Evolutionary conservation across 495 filamentous ascomycete species (phyloP), one percentile per base, ranked within the genome.

Genomic region (Cercophora newfieldiana): DNA sequence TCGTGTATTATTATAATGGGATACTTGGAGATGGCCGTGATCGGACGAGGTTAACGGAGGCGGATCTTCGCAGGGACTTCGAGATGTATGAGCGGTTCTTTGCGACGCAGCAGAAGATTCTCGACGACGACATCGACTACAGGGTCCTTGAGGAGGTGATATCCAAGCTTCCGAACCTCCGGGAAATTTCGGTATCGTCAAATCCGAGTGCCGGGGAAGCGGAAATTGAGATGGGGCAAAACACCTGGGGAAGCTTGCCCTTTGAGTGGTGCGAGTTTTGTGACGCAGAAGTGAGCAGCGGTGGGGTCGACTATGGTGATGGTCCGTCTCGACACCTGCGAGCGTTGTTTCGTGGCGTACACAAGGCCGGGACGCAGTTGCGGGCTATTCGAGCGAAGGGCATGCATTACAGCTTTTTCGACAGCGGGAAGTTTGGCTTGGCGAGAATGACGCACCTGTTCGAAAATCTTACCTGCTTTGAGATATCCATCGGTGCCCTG

Each of bases 341-440:
- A 14, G 50, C 50, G 50, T 53, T 53, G 50, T 7, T 53, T 4
- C 50, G 50, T 19, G 50, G 50, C 50, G n/a, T 53, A 26, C 50
- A 53, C 50, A 53, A 53, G 10, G 50, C 50, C 12, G n/a, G 50
- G n/a, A 53, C 12, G 16, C n/a, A 53, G 50, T 14, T 53, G 3
- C 19, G 50, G 2, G 2, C 50, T 7, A 8, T 53, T 7, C 50
- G 50, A 26, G 50, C 50, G 1, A 5, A 7, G 10, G 50, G 50
- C 21, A 53, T 53, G 50, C 50, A 53, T 16, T 26, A 53, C n/a
- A 53, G 50, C 50, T 53, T 53, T 19, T 53, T 53, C 50, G n/a
- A 53, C 50, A 3, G 16, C 50, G n/a, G 22, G 8, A 14, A 26
- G n/a, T 53, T 53, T 22, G 25, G 50, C 5, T 19, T 53, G 2